These are phyloP conservation scores for Coemansia sp. DNA, from an alignment of 192 early-diverging fungal species.

Conservation along the genomic window DNA sequence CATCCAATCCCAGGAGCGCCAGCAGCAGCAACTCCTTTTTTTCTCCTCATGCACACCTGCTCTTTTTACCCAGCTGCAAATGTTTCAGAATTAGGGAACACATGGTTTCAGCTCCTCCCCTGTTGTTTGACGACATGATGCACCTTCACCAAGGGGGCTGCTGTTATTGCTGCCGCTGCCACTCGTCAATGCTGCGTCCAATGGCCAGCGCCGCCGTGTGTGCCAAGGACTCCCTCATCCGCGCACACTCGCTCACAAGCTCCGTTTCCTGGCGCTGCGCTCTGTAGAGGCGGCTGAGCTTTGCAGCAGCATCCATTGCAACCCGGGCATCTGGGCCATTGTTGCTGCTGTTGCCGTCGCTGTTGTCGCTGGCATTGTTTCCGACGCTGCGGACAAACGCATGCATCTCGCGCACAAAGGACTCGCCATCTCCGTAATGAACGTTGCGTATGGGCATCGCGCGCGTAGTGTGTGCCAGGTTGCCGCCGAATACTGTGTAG, in stretches of 20 bases:
- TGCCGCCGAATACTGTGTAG: conserved; percentile 21
- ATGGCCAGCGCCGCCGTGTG: conserved; percentile 29
- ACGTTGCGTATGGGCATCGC: conserved; percentile 48
- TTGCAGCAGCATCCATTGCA: conserved; percentile 12
- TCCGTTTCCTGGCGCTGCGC: conserved; percentile 24
- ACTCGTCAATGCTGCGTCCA: conserved; percentile 14
- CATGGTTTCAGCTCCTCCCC: neutral
- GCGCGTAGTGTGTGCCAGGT: conserved; percentile 28
- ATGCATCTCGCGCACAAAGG: conserved; percentile 32
- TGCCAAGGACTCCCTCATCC: conserved; percentile 34
- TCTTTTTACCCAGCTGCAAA: too few relatives aligned
- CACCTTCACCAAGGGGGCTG: neutral
- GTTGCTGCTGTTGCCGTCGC: too few relatives aligned
- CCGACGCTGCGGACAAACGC: conserved; percentile 22
- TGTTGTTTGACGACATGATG: too few relatives aligned
- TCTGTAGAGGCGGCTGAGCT: conserved; percentile 19
- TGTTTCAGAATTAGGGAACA: neutral
- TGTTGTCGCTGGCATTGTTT: neutral
- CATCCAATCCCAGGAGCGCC: too few relatives aligned
- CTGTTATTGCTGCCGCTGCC: neutral
- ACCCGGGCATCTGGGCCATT: neutral
- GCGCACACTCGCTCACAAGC: conserved; percentile 35
- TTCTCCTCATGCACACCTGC: neutral
- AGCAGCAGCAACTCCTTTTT: neutral
- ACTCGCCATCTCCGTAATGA: conserved; percentile 14